These are phyloP conservation scores for Sicyos edulis DNA, from an alignment of 306 rosid genomes.

Conservation along the genomic window DNA sequence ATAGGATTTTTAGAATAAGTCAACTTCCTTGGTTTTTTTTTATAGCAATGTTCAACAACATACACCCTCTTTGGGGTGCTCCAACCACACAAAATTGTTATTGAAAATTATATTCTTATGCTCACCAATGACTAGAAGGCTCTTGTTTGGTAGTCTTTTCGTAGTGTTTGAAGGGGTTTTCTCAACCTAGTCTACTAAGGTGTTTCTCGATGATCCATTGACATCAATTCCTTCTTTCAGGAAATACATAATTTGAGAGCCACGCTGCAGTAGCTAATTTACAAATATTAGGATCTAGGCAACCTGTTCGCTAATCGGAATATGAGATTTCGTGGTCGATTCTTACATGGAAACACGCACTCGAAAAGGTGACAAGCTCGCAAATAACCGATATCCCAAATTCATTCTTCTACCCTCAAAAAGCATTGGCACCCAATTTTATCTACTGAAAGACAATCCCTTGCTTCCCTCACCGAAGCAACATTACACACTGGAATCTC, in stretches of 20 bases:
- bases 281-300: neutral
- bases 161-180: neutral
- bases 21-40: neutral
- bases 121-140: neutral
- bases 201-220: neutral
- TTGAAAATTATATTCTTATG: neutral
- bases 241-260: neutral
- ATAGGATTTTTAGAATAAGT: neutral
- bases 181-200: neutral
- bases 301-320: neutral
- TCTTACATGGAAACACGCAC: neutral
- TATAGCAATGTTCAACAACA: neutral
- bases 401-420: slow-evolving; percentile 1
- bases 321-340: neutral
- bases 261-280: neutral
- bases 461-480: too few species aligned
- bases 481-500: too few species aligned
- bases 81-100: neutral
- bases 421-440: neutral
- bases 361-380: neutral
- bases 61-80: neutral
- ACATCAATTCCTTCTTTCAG: neutral
- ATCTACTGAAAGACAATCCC: neutral
- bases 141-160: neutral
- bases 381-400: neutral